Base-by-base conservation (phyloP, 495 filamentous ascomycete species). In the Hypoxylon crocopeplum region DNA sequence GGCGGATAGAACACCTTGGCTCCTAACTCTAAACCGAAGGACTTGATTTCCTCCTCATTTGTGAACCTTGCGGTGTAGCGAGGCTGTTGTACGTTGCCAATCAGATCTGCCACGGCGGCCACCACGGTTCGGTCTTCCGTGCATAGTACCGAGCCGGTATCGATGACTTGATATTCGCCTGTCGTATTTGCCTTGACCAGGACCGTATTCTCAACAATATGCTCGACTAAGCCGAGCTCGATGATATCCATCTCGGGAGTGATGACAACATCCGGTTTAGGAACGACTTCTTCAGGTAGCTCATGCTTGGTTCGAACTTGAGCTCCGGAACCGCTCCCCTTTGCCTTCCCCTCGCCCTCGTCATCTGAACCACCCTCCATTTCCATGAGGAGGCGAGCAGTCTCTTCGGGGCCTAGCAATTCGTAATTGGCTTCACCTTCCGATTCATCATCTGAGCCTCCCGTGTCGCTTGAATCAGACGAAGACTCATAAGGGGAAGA, bases 71-170 rank as follows among this genome's bases (percentile, higher is more conserved):
- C 82, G 0, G 86, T 85, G 70, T 97, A 98, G 17, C 89, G 71
- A 1, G 94, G 94, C 60, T 90, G 85, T 56, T 88, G 82, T 1
- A 97, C 91, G 59, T 87, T 78, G 29, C 93, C 94, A 10, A 98
- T 68, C 1, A 88, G 88, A 59, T 98, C 94, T 5, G 85, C 77
- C 3, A 98, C 80, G 16, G 85, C 85, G 19, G 93, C 94, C 53
- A 96, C 77, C 8, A 96, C 78, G 21, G 77, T 81, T 30, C 91
- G 79, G 62, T 94, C 83, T 60, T 83, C 85, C n/a, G 86, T 79
- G 71, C 91, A 96, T 2, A 98, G 82, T 12, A 96, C 77, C 0
- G 93, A 96, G 22, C 88, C 90, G 8, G 76, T 82, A 47, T 96
- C 90, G 8, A 97, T 79, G 0, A 96, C 93, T 67, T 86, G 85